Evolutionary conservation across 768 basidiomycete species (phyloP).

Genomic region (Xerocomus potaroensis): DNA sequence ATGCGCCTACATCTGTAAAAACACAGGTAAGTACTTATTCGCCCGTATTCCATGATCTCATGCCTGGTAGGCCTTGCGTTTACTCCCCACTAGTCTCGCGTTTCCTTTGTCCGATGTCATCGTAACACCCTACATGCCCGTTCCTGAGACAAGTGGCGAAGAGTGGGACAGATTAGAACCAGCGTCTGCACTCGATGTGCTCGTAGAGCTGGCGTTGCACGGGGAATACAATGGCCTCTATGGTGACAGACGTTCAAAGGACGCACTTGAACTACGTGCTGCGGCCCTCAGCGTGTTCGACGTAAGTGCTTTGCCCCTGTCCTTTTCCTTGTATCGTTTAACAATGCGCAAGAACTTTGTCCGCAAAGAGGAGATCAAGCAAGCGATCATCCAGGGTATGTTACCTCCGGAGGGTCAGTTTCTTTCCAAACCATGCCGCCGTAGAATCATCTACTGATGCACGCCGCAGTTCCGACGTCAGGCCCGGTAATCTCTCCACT

Average conservation of each 20-base stretch:
- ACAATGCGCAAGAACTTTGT: conserved; percentile 59
- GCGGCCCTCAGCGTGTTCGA: conserved; percentile 82
- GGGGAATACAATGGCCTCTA: conserved; percentile 81
- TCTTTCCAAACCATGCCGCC: background rate
- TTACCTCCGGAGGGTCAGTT: conserved; percentile 51
- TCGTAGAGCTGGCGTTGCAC: conserved; percentile 78
- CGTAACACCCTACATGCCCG: conserved; percentile 69
- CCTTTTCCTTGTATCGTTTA: background rate
- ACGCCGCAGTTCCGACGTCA: conserved; percentile 26
- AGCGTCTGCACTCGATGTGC: conserved; percentile 74
- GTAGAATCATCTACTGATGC: background rate
- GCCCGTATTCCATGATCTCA: conserved; percentile 21
- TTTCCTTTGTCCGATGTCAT: conserved; percentile 66
- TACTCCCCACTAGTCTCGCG: conserved; percentile 51
- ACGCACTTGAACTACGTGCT: conserved; percentile 68
- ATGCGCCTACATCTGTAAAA: conserved; percentile 85
- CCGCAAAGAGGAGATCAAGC: conserved; percentile 63
- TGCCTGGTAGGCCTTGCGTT: conserved; percentile 47
- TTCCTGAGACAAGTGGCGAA: conserved; percentile 81
- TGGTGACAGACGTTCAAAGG: conserved; percentile 54
- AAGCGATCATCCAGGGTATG: conserved; percentile 71
- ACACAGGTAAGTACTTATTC: conserved; percentile 55
- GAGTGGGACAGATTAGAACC: conserved; percentile 88
- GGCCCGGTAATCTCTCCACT: conserved; percentile 58
- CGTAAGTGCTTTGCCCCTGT: conserved; percentile 39